Evolutionary conservation across 495 filamentous ascomycete species (phyloP).

Genomic region (Glutinoglossum americanum): DNA sequence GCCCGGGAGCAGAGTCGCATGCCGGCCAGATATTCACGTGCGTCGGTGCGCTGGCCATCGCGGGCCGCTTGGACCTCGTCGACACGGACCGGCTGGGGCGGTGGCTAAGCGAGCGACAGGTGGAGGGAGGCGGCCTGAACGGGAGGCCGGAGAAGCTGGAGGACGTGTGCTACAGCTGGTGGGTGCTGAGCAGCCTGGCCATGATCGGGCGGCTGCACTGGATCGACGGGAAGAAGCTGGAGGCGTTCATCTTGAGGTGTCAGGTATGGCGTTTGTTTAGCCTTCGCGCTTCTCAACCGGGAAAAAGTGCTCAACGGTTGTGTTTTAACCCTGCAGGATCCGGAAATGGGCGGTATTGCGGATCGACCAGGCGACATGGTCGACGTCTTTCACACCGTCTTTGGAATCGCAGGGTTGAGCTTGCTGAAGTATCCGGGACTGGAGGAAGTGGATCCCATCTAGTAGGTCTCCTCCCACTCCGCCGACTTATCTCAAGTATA

Average conservation of each 20-base stretch:
- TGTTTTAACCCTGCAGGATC: slow-evolving; percentile 45
- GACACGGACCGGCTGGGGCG: slow-evolving; percentile 58
- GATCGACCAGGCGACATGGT: slow-evolving; percentile 88
- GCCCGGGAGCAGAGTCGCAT: slow-evolving; percentile 79
- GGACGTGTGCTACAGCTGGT: slow-evolving; percentile 98
- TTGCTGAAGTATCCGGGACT: slow-evolving; percentile 56
- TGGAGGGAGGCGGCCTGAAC: slow-evolving; percentile 64
- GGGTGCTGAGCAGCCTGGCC: slow-evolving; percentile 72
- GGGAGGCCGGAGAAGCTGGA: slow-evolving; percentile 88
- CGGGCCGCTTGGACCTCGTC: slow-evolving; percentile 59
- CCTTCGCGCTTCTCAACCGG: too few relatives aligned
- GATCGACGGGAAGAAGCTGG: slow-evolving; percentile 65
- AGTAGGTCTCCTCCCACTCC: slow-evolving; percentile 33
- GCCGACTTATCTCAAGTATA: too few relatives aligned
- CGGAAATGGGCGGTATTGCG: slow-evolving; percentile 62
- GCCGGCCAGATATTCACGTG: slow-evolving; percentile 89
- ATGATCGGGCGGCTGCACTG: slow-evolving; percentile 80
- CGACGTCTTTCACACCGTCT: slow-evolving; percentile 89
- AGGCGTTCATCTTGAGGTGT: slow-evolving; percentile 60
- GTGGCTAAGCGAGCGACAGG: slow-evolving; percentile 86
- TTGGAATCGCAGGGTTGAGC: slow-evolving; percentile 76
- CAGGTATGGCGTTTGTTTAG: slow-evolving; percentile 30
- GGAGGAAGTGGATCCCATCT: slow-evolving; percentile 64
- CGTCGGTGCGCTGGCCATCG: slow-evolving; percentile 70
- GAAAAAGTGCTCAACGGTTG: too few relatives aligned